Conservation (phyloP, 441 rosid genomes). For the Pelargonium myrrhifolium region DNA sequence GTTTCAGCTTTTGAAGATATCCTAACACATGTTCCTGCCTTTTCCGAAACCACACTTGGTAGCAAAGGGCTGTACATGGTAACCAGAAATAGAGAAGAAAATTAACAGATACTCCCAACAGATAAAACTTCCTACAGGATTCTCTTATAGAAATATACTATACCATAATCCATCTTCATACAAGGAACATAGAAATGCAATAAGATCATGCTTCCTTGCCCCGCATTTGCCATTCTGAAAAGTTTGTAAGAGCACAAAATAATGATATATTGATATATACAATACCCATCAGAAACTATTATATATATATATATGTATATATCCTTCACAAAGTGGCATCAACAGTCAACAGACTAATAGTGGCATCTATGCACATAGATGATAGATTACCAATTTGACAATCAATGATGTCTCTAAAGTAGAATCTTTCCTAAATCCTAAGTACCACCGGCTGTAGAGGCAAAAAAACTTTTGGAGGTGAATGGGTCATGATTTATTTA, state of each 20-base stretch:
- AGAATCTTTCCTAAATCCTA: background rate
- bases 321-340: constrained; percentile 13
- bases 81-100: constrained; percentile 16
- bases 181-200: constrained; percentile 42
- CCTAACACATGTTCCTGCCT: constrained; percentile 50
- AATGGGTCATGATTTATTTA: too few relatives aligned
- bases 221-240: constrained; percentile 41
- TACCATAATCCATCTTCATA: constrained; percentile 55
- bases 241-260: constrained; percentile 20
- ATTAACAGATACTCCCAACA: too few relatives aligned
- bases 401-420: background rate
- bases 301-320: too few relatives aligned
- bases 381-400: background rate
- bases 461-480: too few relatives aligned
- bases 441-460: too few relatives aligned
- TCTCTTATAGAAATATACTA: constrained; percentile 12
- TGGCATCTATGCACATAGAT: background rate
- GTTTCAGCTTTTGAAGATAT: constrained; percentile 53
- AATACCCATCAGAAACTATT: too few relatives aligned
- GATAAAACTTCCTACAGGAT: too few relatives aligned
- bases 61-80: constrained; percentile 40
- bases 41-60: constrained; percentile 41
- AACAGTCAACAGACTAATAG: background rate
- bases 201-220: constrained; percentile 61
- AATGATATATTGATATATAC: constrained; percentile 13